A percentile compares a stretch with the other conserved stretches of the same genome.
Conservation (phyloP, 257 asterid genomes). For the Hygrophila difformis region DNA sequence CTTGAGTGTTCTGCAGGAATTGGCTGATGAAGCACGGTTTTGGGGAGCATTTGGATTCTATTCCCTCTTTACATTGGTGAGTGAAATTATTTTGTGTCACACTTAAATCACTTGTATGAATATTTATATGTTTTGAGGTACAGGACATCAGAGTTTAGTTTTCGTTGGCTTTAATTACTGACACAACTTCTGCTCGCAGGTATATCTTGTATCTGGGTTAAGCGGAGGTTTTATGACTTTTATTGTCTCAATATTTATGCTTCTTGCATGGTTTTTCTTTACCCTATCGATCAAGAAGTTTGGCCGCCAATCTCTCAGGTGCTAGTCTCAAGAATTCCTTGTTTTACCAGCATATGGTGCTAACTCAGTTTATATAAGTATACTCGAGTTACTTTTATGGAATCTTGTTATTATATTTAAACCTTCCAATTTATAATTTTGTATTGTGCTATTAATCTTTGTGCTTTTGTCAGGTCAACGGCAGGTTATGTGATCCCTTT, state of each 20-base stretch:
- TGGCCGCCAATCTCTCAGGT: conserved; percentile 78
- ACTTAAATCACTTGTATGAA: conserved; percentile 8
- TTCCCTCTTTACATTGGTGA: conserved; percentile 69
- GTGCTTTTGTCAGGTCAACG: conserved; percentile 55
- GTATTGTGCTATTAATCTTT: background rate
- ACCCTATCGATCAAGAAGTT: conserved; percentile 44
- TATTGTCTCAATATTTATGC: conserved; percentile 57
- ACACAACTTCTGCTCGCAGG: conserved; percentile 52
- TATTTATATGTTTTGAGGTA: conserved; percentile 11
- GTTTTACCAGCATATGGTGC: too few species aligned
- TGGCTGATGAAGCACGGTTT: conserved; percentile 79
- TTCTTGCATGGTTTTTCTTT: conserved; percentile 76
- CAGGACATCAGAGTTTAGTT: conserved; percentile 6
- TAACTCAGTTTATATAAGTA: too few species aligned
- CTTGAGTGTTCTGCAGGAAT: conserved; percentile 41
- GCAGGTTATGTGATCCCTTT: conserved; percentile 68
- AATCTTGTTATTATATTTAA: too few species aligned
- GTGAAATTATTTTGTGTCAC: conserved; percentile 20
- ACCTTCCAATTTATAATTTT: background rate
- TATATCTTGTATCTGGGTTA: conserved; percentile 62
- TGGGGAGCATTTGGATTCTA: conserved; percentile 99
- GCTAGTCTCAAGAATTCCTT: conserved; percentile 14
- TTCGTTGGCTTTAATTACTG: conserved; percentile 18
- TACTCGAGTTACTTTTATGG: too few species aligned
- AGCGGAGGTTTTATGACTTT: conserved; percentile 86